Evolutionary conservation across 257 asterid species (phyloP).

Genomic region (Fraxinus cuspidata): DNA sequence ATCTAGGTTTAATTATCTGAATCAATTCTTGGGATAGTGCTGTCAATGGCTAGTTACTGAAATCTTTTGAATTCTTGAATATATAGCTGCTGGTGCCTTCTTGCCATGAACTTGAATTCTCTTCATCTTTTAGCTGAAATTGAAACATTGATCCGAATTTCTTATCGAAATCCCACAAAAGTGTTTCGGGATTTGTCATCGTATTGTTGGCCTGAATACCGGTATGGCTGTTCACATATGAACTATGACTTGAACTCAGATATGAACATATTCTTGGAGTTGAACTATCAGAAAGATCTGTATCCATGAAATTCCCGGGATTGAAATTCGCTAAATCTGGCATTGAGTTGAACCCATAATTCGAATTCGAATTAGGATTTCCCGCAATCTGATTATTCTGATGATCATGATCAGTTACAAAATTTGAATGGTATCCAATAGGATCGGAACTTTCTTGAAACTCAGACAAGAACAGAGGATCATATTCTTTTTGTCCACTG

Average conservation of each 20-base stretch:
- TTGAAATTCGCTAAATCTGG: slow-evolving; percentile 49
- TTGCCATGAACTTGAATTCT: slow-evolving; percentile 29
- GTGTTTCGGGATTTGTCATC: slow-evolving; percentile 29
- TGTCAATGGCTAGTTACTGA: slow-evolving; percentile 41
- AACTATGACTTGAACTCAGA: slow-evolving; percentile 41
- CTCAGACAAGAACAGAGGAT: neutral
- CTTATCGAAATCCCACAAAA: slow-evolving; percentile 49
- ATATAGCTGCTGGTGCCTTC: slow-evolving; percentile 31
- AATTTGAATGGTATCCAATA: slow-evolving; percentile 30
- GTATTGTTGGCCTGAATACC: slow-evolving; percentile 23
- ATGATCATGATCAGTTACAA: slow-evolving; percentile 26
- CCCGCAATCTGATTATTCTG: slow-evolving; percentile 27
- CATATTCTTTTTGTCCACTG: slow-evolving; percentile 13
- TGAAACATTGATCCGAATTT: slow-evolving; percentile 44
- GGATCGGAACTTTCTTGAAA: slow-evolving; percentile 31
- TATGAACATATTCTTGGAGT: slow-evolving; percentile 38
- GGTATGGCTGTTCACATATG: slow-evolving; percentile 30
- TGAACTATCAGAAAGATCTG: slow-evolving; percentile 32
- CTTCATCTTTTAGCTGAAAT: slow-evolving; percentile 34
- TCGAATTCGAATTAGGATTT: slow-evolving; percentile 8
- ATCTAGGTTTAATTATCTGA: slow-evolving; percentile 25
- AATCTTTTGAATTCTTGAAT: slow-evolving; percentile 42
- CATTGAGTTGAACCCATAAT: slow-evolving; percentile 43
- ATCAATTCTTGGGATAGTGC: neutral
- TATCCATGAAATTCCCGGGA: slow-evolving; percentile 34